These are phyloP conservation scores for Fraxinus baroniana DNA, from an alignment of 305 asterid species.

Conservation along the genomic window DNA sequence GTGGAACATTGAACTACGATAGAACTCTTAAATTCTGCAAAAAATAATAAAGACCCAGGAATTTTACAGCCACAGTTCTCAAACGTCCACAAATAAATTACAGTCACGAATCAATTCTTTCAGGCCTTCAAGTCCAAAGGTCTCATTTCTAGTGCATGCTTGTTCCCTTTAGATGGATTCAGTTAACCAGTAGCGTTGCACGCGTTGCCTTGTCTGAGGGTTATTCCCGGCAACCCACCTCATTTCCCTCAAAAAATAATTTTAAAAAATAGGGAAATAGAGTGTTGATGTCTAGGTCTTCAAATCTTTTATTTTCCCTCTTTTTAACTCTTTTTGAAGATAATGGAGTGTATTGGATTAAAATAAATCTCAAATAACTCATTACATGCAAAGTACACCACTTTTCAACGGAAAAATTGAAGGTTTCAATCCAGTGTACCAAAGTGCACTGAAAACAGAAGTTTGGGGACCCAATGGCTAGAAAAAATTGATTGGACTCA, in stretches of 20 bases:
- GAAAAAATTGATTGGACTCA: not conserved
- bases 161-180: not conserved
- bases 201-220: not conserved
- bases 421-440: not conserved
- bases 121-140: not conserved
- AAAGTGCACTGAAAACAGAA: not conserved
- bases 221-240: not conserved
- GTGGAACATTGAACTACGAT: not conserved
- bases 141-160: not conserved
- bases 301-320: not conserved
- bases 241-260: not conserved
- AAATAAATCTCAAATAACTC: not conserved
- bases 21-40: not conserved
- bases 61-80: not conserved
- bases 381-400: not conserved
- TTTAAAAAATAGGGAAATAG: not conserved
- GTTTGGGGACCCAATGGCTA: not conserved
- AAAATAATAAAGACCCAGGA: not conserved
- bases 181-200: not conserved
- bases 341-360: not conserved
- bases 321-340: not conserved
- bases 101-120: not conserved
- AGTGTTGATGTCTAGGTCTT: not conserved
- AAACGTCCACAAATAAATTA: not conserved
- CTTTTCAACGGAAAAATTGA: not conserved